phyloP scores from a whole-genome alignment of 2,329 filamentous ascomycete species.

The Bimuria novae-zelandiae region DNA sequence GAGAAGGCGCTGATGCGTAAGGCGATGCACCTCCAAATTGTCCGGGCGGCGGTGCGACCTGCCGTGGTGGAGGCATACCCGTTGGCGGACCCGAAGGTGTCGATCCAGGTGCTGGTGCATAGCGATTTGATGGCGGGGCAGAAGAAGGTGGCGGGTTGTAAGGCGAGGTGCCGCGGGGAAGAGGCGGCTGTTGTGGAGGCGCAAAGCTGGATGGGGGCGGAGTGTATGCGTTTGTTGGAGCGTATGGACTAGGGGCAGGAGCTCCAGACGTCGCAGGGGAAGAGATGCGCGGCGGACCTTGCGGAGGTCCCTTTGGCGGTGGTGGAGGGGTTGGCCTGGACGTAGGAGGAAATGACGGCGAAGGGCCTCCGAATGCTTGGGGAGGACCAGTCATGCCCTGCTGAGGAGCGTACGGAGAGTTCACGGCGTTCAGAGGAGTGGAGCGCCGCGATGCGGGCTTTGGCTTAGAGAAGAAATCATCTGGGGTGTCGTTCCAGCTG shows the following conservation, averaged over 20 bases:
- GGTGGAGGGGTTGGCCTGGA: constrained; percentile 72
- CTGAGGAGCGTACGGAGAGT: constrained; percentile 74
- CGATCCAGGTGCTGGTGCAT: constrained; percentile 67
- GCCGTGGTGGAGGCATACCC: constrained; percentile 47
- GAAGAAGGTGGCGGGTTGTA: constrained; percentile 82
- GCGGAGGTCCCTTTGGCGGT: constrained; percentile 72
- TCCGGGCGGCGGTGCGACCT: constrained; percentile 52
- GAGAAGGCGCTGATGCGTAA: constrained; percentile 40
- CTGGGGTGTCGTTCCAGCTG: constrained; percentile 94
- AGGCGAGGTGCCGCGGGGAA: constrained; percentile 78
- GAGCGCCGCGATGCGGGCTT: constrained; percentile 72
- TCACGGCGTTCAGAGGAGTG: constrained; percentile 74
- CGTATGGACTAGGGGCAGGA: constrained; percentile 66
- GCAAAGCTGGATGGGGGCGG: constrained; percentile 55
- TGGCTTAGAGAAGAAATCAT: constrained; percentile 63
- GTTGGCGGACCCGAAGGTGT: constrained; percentile 52
- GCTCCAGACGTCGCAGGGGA: constrained; percentile 66
- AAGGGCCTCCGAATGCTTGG: constrained; percentile 61
- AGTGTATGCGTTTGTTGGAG: constrained; percentile 67
- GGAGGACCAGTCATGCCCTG: constrained; percentile 53
- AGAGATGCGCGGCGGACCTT: constrained; percentile 59
- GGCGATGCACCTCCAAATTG: constrained; percentile 36
- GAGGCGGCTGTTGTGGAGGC: constrained; percentile 59
- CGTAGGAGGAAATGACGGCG: constrained; percentile 61
- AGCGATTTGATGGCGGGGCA: constrained; percentile 61